A percentile compares a stretch with the other conserved stretches of the same genome.
Evolutionary conservation across 345 rosid species (phyloP).

Genomic region (Firmiana major): DNA sequence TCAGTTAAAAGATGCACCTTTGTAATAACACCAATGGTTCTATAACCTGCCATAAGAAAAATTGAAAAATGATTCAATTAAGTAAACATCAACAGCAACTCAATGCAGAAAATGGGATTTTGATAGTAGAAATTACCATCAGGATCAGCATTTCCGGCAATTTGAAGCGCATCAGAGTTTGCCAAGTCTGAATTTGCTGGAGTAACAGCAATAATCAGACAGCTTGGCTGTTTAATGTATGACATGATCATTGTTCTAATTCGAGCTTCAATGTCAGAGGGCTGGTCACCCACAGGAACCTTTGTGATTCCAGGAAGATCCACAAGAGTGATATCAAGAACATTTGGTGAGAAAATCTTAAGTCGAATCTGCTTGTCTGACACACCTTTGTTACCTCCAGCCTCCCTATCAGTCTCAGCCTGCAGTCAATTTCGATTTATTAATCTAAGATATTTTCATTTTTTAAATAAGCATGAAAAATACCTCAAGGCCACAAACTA

Average conservation of each 20-base stretch:
- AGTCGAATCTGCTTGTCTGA: conserved; percentile 84
- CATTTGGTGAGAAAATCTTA: conserved; percentile 89
- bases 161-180: conserved; percentile 91
- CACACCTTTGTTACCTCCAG: conserved; percentile 91
- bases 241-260: conserved; percentile 97
- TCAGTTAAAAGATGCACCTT: conserved; percentile 47
- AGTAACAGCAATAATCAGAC: conserved; percentile 89
- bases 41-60: conserved; percentile 47
- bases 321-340: conserved; percentile 87
- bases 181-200: conserved; percentile 94
- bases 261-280: conserved; percentile 87
- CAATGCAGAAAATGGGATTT: neutral
- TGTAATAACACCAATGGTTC: conserved; percentile 89
- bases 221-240: conserved; percentile 79
- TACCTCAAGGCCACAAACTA: neutral
- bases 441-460: neutral
- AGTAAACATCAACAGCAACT: neutral
- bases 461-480: neutral
- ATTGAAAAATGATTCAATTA: neutral
- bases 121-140: conserved; percentile 50
- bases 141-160: conserved; percentile 93
- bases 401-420: conserved; percentile 85
- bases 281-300: conserved; percentile 98
- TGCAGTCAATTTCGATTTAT: conserved; percentile 21
- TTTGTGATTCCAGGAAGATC: conserved; percentile 97